Base-by-base conservation (phyloP, 2,329 filamentous ascomycete genomes). In the Diaporthe sp. region DNA sequence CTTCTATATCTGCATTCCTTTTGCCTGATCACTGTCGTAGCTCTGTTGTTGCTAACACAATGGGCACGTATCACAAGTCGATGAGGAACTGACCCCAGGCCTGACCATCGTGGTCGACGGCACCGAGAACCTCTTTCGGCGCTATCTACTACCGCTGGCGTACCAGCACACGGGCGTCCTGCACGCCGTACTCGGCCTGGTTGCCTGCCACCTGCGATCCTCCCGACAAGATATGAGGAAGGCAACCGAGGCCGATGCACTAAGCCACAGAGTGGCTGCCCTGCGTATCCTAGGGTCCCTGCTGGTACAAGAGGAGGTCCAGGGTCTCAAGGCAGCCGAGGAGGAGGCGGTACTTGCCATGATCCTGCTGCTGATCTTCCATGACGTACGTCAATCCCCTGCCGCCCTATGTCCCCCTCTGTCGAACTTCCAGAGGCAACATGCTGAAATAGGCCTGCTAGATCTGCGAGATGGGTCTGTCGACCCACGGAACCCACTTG, bases 391-490 rank as follows among this genome's bases (percentile, higher is more conserved):
- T 49, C 42, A 46, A 22, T 4, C 7, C 17, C 42, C 42, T 49
- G 25, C 4, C 19, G 22, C 75, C 79, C 10, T 61, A 57, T 0
- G 67, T 75, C 13, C 15, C 25, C 6, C 15, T 31, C 3, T 28
- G 13, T 15, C 39, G 17, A 31, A 39, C 17, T 62, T 19, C 39
- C 42, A 17, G 44, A 46, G 59, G 15, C 25, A 62, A 9, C n/a
- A 62, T 17, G n/a, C 39, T 62, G 59, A 57, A 74, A 2, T 75
- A 81, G 0, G 69, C 58, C 0, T 28, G 25, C 0, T n/a, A 82
- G 81, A 78, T 82, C 0, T 82, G 78, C 22, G 79, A 81, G 46
- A 77, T 79, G 13, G 79, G 79, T 4, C 74, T 82, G 3, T 81
- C 80, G 2, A 78, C 77, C 0, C 78, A 81, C 61, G 81, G 80